A percentile compares a stretch with the other conserved stretches of the same genome.
Conservation (phyloP, 768 basidiomycete genomes). For the Naematelia encephala region DNA sequence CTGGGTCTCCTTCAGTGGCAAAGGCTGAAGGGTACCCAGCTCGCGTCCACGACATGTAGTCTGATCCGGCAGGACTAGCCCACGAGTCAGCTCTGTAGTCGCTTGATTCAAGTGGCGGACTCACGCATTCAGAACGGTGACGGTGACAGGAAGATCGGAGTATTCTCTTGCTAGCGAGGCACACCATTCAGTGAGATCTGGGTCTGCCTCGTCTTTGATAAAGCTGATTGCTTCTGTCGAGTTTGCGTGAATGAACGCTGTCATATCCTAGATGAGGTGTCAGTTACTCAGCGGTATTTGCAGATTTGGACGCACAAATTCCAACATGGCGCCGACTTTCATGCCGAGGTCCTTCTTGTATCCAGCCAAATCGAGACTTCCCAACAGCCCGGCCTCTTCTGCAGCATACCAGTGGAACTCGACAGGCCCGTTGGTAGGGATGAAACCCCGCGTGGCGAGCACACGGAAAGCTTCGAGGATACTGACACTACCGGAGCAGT, state of each 20-base stretch:
- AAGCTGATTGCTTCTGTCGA: constrained; percentile 21
- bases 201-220: constrained; percentile 20
- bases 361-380: constrained; percentile 79
- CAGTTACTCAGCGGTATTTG: background rate
- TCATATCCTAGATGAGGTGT: constrained; percentile 23
- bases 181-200: constrained; percentile 26
- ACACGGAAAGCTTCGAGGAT: constrained; percentile 48
- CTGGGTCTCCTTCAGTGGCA: constrained; percentile 24
- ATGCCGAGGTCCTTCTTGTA: constrained; percentile 63
- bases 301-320: constrained; percentile 54
- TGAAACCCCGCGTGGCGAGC: constrained; percentile 38
- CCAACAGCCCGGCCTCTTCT: constrained; percentile 54
- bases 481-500: constrained; percentile 45
- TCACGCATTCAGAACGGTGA: constrained; percentile 12
- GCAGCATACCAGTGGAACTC: constrained; percentile 51
- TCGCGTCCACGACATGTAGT: constrained; percentile 33
- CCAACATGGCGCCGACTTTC: constrained; percentile 75
- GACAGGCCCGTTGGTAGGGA: constrained; percentile 41
- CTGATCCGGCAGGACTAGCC: constrained; percentile 6
- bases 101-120: background rate
- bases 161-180: constrained; percentile 26
- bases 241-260: constrained; percentile 23
- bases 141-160: constrained; percentile 15
- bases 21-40: constrained; percentile 30
- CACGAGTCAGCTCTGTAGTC: background rate